These are phyloP conservation scores for Picochlorum sp. DNA, from an alignment of 139 green algal genomes.

Conservation along the genomic window DNA sequence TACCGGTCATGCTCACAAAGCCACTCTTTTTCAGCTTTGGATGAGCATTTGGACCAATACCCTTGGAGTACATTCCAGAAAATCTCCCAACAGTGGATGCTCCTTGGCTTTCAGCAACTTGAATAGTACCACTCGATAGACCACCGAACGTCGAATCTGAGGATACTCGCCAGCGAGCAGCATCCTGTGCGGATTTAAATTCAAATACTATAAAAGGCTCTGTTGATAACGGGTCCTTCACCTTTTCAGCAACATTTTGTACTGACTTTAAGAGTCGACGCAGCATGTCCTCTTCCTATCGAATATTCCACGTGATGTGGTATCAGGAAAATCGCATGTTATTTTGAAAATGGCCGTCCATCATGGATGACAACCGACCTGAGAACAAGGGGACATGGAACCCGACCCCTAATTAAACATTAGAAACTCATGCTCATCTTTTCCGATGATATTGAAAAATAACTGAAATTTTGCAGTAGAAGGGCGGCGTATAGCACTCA, in stretches of 20 bases:
- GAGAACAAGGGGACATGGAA: too few species aligned
- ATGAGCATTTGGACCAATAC: constrained; percentile 9
- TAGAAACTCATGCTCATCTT: too few species aligned
- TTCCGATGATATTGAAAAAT: too few species aligned
- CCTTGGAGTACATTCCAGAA: constrained; percentile 20
- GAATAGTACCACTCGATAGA: constrained; percentile 9
- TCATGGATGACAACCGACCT: too few species aligned
- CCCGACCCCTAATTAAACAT: too few species aligned
- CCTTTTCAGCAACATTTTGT: background rate
- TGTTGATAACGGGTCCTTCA: constrained; percentile 7
- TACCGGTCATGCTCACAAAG: constrained; percentile 31
- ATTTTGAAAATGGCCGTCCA: too few species aligned
- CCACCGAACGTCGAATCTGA: constrained; percentile 33
- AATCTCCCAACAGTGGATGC: background rate
- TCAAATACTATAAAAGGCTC: constrained; percentile 17
- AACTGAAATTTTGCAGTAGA: too few species aligned
- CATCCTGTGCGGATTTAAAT: constrained; percentile 27
- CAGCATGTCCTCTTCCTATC: too few species aligned
- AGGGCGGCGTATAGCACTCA: too few species aligned
- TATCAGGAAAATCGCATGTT: too few species aligned
- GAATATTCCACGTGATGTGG: too few species aligned
- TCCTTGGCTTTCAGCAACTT: background rate
- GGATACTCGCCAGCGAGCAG: constrained; percentile 28
- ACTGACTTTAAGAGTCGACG: too few species aligned
- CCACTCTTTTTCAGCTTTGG: constrained; percentile 35